Evolutionary conservation across 2,329 filamentous ascomycete genomes (phyloP), one percentile per base, ranked within the genome.

Genomic region (Chrysoporthe puriensis): DNA sequence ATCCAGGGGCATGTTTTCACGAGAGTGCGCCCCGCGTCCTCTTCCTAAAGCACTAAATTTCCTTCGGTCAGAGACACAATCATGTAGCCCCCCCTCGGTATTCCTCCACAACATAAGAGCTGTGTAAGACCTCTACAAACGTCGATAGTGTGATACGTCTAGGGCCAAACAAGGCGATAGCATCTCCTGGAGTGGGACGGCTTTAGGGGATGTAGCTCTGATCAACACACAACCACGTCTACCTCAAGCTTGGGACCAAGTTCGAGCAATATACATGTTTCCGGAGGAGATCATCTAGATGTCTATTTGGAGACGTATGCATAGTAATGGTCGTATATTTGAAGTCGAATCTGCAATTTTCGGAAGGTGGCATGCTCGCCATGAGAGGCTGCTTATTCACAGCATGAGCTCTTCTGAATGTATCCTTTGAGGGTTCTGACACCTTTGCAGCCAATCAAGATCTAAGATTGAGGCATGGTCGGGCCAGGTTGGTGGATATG

Each of bases 281-380:
- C 34, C 1, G 3, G 21, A 32, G 3, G 21, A 32, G 8, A 8
- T 32, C 13, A 11, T 14, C 21, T 2, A 2, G 48, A 11, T 0
- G 9, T 48, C n/a, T 1, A 21, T 7, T 3, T 26, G 1, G 7
- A 8, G 13, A 2, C 3, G 13, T 1, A 4, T 9, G 11, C 5
- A 21, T 11, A 32, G 36, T 3, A 4, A 32, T 32, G 11, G 16
- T 9, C 4, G 1, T 52, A 21, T 4, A 16, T 8, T 18, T 26
- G 21, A 9, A 4, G 8, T 21, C 8, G 11, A 21, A 2, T 2
- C 8, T 13, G 18, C 48, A 52, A 1, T 11, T 26, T 8, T 21
- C 2, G 1, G 21, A 13, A 3, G 3, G 0, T 11, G 2, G 48
- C n/a, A n/a, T n/a, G n/a, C n/a, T n/a, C n/a, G n/a, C n/a, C 48